These are phyloP conservation scores for Parastagonospora avenae DNA, from an alignment of 2,329 filamentous ascomycete genomes.

Conservation along the genomic window DNA sequence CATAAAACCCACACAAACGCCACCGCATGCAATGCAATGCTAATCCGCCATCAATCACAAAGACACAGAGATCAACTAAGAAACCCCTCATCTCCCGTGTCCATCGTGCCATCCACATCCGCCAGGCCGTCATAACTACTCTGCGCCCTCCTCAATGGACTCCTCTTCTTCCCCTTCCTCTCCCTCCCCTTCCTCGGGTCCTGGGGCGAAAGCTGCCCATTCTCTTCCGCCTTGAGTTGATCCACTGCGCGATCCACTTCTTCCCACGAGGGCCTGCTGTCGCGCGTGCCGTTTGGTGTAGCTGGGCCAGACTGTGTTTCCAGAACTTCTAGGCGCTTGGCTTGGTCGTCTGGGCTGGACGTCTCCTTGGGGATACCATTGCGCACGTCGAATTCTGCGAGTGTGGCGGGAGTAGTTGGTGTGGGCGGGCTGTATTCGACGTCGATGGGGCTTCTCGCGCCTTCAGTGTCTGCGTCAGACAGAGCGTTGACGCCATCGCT, in stretches of 20 bases:
- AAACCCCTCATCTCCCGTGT: conserved; percentile 12
- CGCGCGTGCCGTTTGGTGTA: conserved; percentile 50
- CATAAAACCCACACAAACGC: conserved; percentile 2
- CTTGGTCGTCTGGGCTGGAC: conserved; percentile 28
- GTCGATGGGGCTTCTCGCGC: conserved; percentile 36
- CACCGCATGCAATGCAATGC: conserved; percentile 3
- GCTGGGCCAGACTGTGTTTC: conserved; percentile 52
- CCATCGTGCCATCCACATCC: conserved; percentile 15
- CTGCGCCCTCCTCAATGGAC: conserved; percentile 37
- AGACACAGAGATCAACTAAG: conserved; percentile 1
- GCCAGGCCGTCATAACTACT: conserved; percentile 32
- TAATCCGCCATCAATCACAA: background rate
- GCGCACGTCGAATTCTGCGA: conserved; percentile 8
- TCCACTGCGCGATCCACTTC: conserved; percentile 44
- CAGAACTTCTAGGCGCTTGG: conserved; percentile 34
- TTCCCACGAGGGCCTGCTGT: conserved; percentile 45
- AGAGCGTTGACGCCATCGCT: conserved; percentile 28
- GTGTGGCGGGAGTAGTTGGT: conserved; percentile 25
- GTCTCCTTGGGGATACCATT: conserved; percentile 18
- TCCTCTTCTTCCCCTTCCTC: conserved; percentile 27
- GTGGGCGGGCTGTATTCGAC: conserved; percentile 43
- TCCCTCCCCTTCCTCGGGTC: conserved; percentile 11
- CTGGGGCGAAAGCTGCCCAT: conserved; percentile 14
- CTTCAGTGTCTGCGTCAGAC: conserved; percentile 43
- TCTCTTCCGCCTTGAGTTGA: conserved; percentile 36